Conservation (phyloP, 2,329 filamentous ascomycete genomes). For the Neofusicoccum sp. region DNA sequence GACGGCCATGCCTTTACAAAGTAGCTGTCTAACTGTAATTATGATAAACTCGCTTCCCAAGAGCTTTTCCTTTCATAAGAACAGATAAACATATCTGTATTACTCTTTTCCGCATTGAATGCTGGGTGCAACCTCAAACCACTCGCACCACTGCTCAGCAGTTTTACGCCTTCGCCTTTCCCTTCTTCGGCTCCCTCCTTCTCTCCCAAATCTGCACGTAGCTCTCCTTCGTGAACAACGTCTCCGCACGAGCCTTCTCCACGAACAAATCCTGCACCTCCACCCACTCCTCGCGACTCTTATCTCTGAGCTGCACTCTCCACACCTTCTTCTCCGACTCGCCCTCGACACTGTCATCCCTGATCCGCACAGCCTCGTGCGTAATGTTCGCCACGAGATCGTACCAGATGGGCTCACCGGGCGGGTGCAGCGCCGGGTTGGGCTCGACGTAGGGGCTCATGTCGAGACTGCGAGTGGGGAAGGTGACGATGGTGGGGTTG, state of each 20-base stretch:
- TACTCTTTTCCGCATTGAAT: neutral
- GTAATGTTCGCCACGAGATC: constrained; percentile 95
- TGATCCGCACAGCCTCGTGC: constrained; percentile 74
- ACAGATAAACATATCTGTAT: neutral
- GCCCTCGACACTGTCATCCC: constrained; percentile 81
- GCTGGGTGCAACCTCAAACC: neutral
- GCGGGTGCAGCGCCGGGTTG: constrained; percentile 67
- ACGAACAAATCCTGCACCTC: constrained; percentile 93
- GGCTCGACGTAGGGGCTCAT: constrained; percentile 90
- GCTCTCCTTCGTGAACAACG: constrained; percentile 87
- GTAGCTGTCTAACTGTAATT: too few relatives aligned
- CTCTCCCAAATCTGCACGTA: constrained; percentile 97
- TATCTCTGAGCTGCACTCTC: constrained; percentile 86
- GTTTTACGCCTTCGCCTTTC: constrained; percentile 30
- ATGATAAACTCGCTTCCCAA: too few relatives aligned
- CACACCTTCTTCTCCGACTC: constrained; percentile 91
- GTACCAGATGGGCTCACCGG: constrained; percentile 84
- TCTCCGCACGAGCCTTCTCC: constrained; percentile 81
- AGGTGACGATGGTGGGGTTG: constrained; percentile 97
- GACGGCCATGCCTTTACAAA: too few relatives aligned
- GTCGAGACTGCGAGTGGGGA: constrained; percentile 81
- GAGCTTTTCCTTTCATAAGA: too few relatives aligned
- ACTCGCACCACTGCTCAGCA: neutral
- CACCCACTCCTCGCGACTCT: constrained; percentile 81
- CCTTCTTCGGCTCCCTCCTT: constrained; percentile 55